Evolutionary conservation across 257 asterid species (phyloP), one percentile per base, ranked within the genome.

Genomic region (Henckelia pumila): DNA sequence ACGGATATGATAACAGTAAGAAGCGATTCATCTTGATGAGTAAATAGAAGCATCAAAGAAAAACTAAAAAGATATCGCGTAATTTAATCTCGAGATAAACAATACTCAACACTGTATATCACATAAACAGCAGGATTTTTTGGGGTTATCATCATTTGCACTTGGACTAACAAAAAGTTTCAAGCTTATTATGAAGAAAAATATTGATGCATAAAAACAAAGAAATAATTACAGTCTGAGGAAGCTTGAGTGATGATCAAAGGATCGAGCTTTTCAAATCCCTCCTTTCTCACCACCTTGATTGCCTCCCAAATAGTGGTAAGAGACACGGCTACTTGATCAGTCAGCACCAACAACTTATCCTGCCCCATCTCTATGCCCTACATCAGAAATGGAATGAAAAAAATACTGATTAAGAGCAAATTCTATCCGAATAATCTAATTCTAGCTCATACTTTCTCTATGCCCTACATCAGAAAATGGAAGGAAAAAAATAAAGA

Each of bases 221-320:
- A 74, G 8, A 19, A 29, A 20, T 28, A 78, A 17, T 77, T 86
- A 89, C 96, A 76, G 50, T 83, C 84, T 17, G 83, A 71, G 56
- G 86, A 82, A 77, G 86, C 88, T 76, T 86, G 95, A 74, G 96
- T 86, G 19, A 92, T 75, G 70, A 89, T 77, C 61, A 78, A 53
- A 32, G 97, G 95, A 65, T 89, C 86, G 69, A 72, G 19, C 61
- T 79, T 61, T 72, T 84, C 84, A 53, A 73, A 56, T 50, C 78
- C 91, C 47, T 75, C 91, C 79, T 82, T 85, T 73, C 70, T 79
- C 61, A 83, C 76, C 63, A 66, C 82, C 81, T 79, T 80, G 59
- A 85, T 60, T 9, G 95, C 93, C 68, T 81, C 87, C 24, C n/a
- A 61, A 69, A 86, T 81, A 28, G 75, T 79, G 60, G 67, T 61